Evolutionary conservation across 148 eudicot species (phyloP).

Genomic region (Rhododendron vialii): DNA sequence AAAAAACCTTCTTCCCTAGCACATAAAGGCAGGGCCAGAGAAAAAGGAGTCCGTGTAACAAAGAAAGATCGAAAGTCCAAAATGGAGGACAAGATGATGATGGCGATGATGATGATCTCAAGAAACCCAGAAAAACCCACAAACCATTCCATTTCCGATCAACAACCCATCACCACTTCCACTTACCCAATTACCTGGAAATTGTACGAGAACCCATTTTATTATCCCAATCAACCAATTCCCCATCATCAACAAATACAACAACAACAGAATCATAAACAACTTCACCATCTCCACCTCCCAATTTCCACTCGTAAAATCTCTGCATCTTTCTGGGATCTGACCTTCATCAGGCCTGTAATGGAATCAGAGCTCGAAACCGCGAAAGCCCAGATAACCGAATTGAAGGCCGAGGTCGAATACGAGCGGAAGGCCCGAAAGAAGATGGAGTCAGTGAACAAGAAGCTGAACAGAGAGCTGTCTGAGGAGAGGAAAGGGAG

Average conservation of each 20-base stretch:
- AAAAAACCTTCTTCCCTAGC: slow-evolving; percentile 5
- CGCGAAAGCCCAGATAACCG: slow-evolving; percentile 39
- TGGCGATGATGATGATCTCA: slow-evolving; percentile 26
- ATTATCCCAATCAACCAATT: slow-evolving; percentile 22
- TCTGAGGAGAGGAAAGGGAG: slow-evolving; percentile 41
- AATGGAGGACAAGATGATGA: slow-evolving; percentile 33
- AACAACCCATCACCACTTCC: slow-evolving; percentile 20
- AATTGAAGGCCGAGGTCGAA: slow-evolving; percentile 49
- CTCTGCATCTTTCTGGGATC: slow-evolving; percentile 42
- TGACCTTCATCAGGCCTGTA: slow-evolving; percentile 37
- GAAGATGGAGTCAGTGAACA: slow-evolving; percentile 44
- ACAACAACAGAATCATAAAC: slow-evolving; percentile 10
- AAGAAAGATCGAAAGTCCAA: neutral
- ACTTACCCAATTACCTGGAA: slow-evolving; percentile 60
- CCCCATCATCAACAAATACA: slow-evolving; percentile 19
- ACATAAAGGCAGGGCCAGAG: neutral
- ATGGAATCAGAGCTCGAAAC: slow-evolving; percentile 45
- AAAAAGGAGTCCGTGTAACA: neutral
- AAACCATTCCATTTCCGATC: slow-evolving; percentile 17
- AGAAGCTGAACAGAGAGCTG: slow-evolving; percentile 40
- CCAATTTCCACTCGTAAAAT: slow-evolving; percentile 34
- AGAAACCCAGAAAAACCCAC: slow-evolving; percentile 26
- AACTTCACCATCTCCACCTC: slow-evolving; percentile 32
- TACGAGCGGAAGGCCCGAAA: slow-evolving; percentile 51
- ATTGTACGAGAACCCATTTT: slow-evolving; percentile 68